Evolutionary conservation across 495 filamentous ascomycete genomes (phyloP).

Genomic region (Neurospora sp.): DNA sequence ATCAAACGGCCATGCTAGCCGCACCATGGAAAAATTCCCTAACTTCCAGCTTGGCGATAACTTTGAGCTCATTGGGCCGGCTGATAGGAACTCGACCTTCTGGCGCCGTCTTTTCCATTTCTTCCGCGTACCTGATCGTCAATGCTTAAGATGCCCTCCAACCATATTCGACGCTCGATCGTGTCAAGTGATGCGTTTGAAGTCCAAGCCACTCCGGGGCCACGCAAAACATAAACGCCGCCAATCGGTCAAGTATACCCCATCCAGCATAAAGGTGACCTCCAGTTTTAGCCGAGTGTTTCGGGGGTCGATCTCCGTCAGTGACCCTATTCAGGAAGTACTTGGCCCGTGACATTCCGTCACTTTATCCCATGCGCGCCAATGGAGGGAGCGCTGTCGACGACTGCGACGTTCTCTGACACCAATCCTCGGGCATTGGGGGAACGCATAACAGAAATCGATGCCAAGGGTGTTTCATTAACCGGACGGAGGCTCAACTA

Average conservation of each 20-base stretch:
- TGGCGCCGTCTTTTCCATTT: neutral
- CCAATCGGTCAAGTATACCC: conserved; percentile 2
- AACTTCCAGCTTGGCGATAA: neutral
- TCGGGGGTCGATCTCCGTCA: neutral
- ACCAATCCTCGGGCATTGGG: neutral
- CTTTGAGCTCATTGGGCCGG: neutral
- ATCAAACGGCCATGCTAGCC: neutral
- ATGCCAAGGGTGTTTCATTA: conserved; percentile 1
- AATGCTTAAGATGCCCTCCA: neutral
- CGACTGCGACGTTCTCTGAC: neutral
- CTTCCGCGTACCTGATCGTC: neutral
- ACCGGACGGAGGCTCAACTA: conserved; percentile 1
- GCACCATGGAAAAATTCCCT: neutral
- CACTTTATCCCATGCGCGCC: conserved; percentile 4
- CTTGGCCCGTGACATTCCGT: neutral
- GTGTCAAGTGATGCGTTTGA: neutral
- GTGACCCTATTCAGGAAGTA: neutral
- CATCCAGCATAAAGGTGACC: neutral
- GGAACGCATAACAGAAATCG: conserved; percentile 5
- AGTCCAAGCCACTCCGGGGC: neutral
- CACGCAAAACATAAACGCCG: conserved; percentile 2
- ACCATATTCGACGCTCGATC: neutral
- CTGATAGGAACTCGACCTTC: neutral
- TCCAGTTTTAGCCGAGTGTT: conserved; percentile 7
- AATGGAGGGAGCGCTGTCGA: neutral